phyloP scores from a whole-genome alignment of 257 asterid genomes.

The Ligustrum vulgare region DNA sequence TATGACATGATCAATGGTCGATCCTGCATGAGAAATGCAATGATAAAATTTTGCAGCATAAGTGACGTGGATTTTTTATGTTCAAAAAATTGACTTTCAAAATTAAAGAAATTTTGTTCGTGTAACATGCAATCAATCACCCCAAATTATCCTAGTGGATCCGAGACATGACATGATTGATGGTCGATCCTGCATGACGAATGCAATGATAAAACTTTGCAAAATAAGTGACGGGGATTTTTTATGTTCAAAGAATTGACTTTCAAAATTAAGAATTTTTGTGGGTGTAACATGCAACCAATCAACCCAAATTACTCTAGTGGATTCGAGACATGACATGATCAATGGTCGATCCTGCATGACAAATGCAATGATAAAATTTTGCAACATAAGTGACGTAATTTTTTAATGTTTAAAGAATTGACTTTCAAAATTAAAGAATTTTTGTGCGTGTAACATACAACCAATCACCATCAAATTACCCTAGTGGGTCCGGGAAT shows the following conservation, averaged over 20 bases:
- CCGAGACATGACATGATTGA: no score
- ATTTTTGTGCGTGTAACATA: not conserved
- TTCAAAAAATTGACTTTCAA: not conserved
- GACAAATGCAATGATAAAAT: not conserved
- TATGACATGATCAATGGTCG: no score
- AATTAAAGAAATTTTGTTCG: not conserved
- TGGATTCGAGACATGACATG: no score
- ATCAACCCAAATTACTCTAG: not conserved
- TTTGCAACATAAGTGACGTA: not conserved
- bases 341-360: not conserved
- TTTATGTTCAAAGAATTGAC: not conserved
- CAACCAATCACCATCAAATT: not conserved
- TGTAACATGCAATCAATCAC: not conserved
- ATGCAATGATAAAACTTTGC: not conserved
- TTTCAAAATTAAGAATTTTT: not conserved
- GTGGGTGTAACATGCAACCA: not conserved
- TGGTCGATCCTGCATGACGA: not conserved
- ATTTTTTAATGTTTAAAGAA: not conserved
- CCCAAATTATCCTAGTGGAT: no score
- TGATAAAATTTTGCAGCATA: not conserved
- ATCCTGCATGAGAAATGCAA: not conserved
- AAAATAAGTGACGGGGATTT: not conserved
- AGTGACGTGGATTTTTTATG: not conserved
- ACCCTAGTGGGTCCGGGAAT: no score
- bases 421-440: not conserved